Base-by-base conservation (phyloP, 2,329 filamentous ascomycete species). In the Cladophialophora exuberans region DNA sequence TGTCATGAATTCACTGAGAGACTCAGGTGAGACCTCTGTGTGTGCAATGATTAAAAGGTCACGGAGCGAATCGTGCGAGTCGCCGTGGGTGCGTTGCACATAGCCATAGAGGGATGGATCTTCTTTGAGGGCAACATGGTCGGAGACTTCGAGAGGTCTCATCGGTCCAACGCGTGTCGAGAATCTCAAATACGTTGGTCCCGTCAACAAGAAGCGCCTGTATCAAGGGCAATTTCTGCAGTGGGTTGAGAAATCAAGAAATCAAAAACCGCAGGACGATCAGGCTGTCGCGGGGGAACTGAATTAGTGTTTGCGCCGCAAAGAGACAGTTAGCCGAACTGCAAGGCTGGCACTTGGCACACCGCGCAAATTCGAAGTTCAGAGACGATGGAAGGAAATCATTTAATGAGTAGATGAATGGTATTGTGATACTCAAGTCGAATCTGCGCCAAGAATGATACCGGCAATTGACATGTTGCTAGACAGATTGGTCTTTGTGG, bases 51-150 rank as follows among this genome's bases (percentile, higher is more conserved):
- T 66, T 15, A 65, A 59, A 46, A 68, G 64, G 17, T 73, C 75
- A 4, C 17, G 69, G 54, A 67, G 59, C 26, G 47, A 42, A 5
- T 62, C 60, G 30, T 65, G 54, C 13, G 59, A 54, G 28, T 67
- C 64, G 42, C 44, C 53, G 43, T 50, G 51, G 3, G 63, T 72
- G 26, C 70, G 64, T 59, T 78, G 76, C 6, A 81, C 70, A 15
- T 75, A 70, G 39, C 75, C 79, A 25, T 79, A 66, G 54, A 70
- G 67, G 59, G 65, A 65, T 31, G 62, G 65, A 66, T 76, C 69
- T 56, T 64, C 59, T 42, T 68, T 71, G 43, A 76, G 68, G 47
- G 67, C 68, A 54, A 74, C 70, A 39, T 72, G 73, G 62, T 78
- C 76, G 61, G 75, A 57, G 6, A 64, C 15, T 30, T 61, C 54